phyloP scores from a whole-genome alignment of 768 basidiomycete genomes.

The Termitomyces sp. region DNA sequence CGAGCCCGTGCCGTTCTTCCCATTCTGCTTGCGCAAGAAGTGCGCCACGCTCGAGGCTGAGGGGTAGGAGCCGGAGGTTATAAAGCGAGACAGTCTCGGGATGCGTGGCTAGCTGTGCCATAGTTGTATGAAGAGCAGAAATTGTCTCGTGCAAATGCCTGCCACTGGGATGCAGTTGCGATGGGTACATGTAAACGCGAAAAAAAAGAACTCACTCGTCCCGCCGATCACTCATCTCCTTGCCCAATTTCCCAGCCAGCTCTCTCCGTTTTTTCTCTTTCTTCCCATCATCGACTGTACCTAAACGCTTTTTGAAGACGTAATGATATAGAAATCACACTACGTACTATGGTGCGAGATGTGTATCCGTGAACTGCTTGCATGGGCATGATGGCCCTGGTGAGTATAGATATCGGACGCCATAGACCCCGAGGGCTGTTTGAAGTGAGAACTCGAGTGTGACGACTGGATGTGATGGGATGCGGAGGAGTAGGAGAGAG shows the following conservation, averaged over 20 bases:
- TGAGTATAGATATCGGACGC: slow-evolving; percentile 13
- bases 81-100: slow-evolving; percentile 67
- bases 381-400: slow-evolving; percentile 21
- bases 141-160: slow-evolving; percentile 64
- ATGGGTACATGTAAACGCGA: slow-evolving; percentile 9
- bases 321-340: not conserved
- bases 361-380: slow-evolving; percentile 42
- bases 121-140: slow-evolving; percentile 52
- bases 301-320: not conserved
- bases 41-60: slow-evolving; percentile 76
- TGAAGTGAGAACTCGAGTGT: slow-evolving; percentile 15
- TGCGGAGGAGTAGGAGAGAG: slow-evolving; percentile 50
- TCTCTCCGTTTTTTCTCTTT: slow-evolving; percentile 71
- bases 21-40: slow-evolving; percentile 60
- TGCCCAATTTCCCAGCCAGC: slow-evolving; percentile 63
- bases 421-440: slow-evolving; percentile 1
- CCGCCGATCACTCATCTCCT: slow-evolving; percentile 70
- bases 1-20: slow-evolving; percentile 68
- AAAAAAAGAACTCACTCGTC: slow-evolving; percentile 56
- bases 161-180: slow-evolving; percentile 34
- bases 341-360: slow-evolving; percentile 12
- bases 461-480: slow-evolving; percentile 21
- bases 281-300: slow-evolving; percentile 37
- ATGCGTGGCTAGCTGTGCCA: slow-evolving; percentile 62
- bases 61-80: slow-evolving; percentile 68